phyloP scores from a whole-genome alignment of 2,329 filamentous ascomycete species.

The Myriosclerotinia duriaeana region DNA sequence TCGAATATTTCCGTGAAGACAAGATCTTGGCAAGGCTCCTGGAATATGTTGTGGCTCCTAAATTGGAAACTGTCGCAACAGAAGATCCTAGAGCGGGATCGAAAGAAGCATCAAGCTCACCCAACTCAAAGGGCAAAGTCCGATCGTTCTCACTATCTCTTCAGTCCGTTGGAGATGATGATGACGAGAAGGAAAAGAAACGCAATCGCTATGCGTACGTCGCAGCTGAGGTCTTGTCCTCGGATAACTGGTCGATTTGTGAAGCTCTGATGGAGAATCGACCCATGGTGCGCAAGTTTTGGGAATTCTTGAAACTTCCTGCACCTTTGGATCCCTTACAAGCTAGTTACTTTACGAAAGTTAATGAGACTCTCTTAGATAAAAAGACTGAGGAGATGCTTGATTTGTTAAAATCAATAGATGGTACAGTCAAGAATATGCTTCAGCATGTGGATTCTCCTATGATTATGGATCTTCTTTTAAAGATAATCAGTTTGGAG shows the following conservation, averaged over 20 bases:
- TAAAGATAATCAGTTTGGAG: slow-evolving; percentile 96
- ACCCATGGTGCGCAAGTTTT: slow-evolving; percentile 77
- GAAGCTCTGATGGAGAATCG: slow-evolving; percentile 88
- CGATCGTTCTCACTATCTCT: slow-evolving; percentile 54
- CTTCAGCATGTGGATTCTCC: slow-evolving; percentile 93
- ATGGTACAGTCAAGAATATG: slow-evolving; percentile 79
- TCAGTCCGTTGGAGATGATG: slow-evolving; percentile 50
- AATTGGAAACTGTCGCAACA: slow-evolving; percentile 57
- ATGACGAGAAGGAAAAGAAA: slow-evolving; percentile 83
- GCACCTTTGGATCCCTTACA: slow-evolving; percentile 87
- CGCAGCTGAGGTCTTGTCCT: slow-evolving; percentile 88
- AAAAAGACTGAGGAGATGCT: slow-evolving; percentile 99
- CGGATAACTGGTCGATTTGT: slow-evolving; percentile 94
- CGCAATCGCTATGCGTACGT: slow-evolving; percentile 93
- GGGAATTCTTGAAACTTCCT: slow-evolving; percentile 82
- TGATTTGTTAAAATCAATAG: slow-evolving; percentile 78
- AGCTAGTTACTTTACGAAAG: slow-evolving; percentile 97
- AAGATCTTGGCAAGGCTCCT: slow-evolving; percentile 80
- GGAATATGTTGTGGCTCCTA: slow-evolving; percentile 85
- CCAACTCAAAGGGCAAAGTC: slow-evolving; percentile 49
- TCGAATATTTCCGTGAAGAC: slow-evolving; percentile 91
- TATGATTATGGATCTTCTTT: slow-evolving; percentile 94
- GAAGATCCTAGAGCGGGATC: slow-evolving; percentile 53
- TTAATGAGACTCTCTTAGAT: slow-evolving; percentile 95
- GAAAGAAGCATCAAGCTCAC: slow-evolving; percentile 52